phyloP scores from a whole-genome alignment of 140 eudicot species.

The Oenanthe javanica region DNA sequence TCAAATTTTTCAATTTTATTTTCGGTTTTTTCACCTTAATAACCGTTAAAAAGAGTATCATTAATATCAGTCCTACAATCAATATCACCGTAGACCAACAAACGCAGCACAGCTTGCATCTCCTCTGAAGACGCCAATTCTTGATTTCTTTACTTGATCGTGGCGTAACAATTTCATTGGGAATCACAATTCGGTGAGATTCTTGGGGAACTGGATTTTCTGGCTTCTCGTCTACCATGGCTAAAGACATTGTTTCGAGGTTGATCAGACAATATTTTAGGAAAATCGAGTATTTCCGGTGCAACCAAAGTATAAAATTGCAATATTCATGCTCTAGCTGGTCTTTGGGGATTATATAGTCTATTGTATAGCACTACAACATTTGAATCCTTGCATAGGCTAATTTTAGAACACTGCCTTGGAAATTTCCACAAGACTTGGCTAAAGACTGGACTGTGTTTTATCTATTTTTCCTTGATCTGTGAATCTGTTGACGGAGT shows the following conservation, averaged over 20 bases:
- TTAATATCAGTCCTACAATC: slow-evolving; percentile 22
- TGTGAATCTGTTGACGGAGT: background rate
- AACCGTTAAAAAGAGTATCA: slow-evolving; percentile 42
- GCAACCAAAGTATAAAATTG: background rate
- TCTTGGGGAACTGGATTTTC: slow-evolving; percentile 39
- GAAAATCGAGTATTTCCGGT: background rate
- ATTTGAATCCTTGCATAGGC: background rate
- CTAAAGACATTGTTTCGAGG: background rate
- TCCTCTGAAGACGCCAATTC: slow-evolving; percentile 10
- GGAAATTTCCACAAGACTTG: background rate
- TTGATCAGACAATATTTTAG: background rate
- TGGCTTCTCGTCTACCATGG: slow-evolving; percentile 37
- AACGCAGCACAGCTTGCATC: slow-evolving; percentile 34
- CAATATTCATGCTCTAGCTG: background rate
- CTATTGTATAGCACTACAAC: background rate
- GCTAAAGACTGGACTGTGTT: background rate
- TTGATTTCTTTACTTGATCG: slow-evolving; percentile 4
- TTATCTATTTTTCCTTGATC: background rate
- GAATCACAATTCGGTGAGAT: slow-evolving; percentile 9
- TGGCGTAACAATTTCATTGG: slow-evolving; percentile 22
- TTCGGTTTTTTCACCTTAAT: slow-evolving; percentile 46
- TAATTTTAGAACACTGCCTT: background rate
- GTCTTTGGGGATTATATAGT: background rate
- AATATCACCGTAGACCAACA: slow-evolving; percentile 25
- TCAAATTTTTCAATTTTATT: slow-evolving; percentile 30